These are phyloP conservation scores for Stentor coeruleus DNA, from an alignment of 73 alveolate species.

Conservation along the genomic window DNA sequence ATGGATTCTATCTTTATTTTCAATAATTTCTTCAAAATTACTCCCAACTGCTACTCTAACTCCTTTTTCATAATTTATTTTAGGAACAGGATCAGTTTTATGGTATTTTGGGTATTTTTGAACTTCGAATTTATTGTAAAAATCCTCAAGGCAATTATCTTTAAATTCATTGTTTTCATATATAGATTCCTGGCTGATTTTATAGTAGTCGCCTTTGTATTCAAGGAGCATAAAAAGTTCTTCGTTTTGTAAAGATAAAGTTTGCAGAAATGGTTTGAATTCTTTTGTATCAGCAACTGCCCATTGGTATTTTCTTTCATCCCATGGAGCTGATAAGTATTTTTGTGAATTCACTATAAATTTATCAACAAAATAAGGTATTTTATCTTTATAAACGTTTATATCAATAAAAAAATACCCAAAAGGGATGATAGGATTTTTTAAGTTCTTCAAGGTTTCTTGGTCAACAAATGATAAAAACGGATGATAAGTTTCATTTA, in stretches of 20 bases:
- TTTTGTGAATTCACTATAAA: no score
- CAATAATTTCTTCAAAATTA: not conserved
- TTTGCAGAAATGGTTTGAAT: not conserved
- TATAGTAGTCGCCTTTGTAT: not conserved
- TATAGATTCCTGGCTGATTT: not conserved
- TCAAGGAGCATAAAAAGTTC: not conserved
- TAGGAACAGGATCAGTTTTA: conserved; percentile 4
- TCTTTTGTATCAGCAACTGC: not conserved
- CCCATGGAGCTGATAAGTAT: not conserved
- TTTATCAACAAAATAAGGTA: no score
- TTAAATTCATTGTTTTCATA: not conserved
- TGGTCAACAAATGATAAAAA: not conserved
- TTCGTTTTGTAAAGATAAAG: no score
- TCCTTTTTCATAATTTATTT: not conserved
- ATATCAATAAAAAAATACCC: not conserved
- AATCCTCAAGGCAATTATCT: not conserved
- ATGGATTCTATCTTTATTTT: not conserved
- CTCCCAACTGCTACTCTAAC: not conserved
- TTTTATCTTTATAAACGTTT: not conserved
- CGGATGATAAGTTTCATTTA: not conserved
- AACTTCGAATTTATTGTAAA: not conserved
- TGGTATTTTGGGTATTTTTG: not conserved
- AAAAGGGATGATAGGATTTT: not conserved
- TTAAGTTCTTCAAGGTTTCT: not conserved
- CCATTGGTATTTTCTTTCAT: not conserved